Base-by-base conservation (phyloP, 805 yeast genomes). In the Candida xiaguanensis region DNA sequence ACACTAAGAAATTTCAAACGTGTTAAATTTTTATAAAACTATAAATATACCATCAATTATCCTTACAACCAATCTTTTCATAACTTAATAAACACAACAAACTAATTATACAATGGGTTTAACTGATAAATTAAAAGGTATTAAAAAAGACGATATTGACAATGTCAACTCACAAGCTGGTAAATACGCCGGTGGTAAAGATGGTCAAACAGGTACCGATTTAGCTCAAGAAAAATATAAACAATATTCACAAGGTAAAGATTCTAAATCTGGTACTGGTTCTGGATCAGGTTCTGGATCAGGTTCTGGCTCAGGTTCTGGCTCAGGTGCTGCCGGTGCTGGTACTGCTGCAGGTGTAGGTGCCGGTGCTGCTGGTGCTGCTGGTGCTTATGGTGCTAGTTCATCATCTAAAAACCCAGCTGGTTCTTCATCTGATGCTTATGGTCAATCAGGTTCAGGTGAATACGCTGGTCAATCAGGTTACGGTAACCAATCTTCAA, bases 61-160 rank as follows among this genome's bases (percentile, higher is more conserved):
- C 38, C 8, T 15, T 24, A 28, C 15, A 8, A 13, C 14, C 15
- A 22, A 23, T 26, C 19, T 18, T 5, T 7, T 20, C 32, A 25
- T 17, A 35, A 16, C 22, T 4, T 5, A 18, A 18, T 12, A 16
- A 35, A 3, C 17, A 15, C 17, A 34, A 18, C 4, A 16, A 35
- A 3, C 17, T 20, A 9, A 34, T 27, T 24, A 55, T 33, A 14
- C 34, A 14, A 65, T 65, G 72, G 70, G 72, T 39, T 52, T 65
- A 37, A 49, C 64, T 16, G 70, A 65, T 45, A 65, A 63, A 48
- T 45, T 65, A 38, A 52, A 50, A 44, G 46, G 51, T 19, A 62
- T 61, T 45, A 56, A 59, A 39, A 53, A 58, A 47, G 52, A 58
- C 42, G 61, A 61, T 8, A 24, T 46, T 38, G 50, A 48, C 20